These are phyloP conservation scores for Eudorina sp. DNA, from an alignment of 139 green algal genomes.

Conservation along the genomic window DNA sequence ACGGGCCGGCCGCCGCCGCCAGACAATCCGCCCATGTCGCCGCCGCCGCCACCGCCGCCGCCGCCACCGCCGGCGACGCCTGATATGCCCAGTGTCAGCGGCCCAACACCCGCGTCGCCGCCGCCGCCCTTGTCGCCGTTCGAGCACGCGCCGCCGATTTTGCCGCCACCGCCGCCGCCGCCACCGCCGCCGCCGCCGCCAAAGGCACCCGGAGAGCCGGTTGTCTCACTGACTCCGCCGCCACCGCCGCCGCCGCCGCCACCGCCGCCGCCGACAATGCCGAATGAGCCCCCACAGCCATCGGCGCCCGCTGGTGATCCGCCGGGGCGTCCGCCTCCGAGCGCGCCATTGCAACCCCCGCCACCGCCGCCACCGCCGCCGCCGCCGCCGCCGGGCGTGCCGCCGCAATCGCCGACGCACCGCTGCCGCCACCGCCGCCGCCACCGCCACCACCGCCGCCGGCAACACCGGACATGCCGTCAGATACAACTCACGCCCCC, in stretches of 20 bases:
- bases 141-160: not conserved
- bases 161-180: not conserved
- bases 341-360: not conserved
- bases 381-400: not conserved
- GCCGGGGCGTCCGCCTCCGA: not conserved
- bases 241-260: not conserved
- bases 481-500: not conserved
- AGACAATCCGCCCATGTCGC: not conserved
- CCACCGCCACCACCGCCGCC: slow-evolving; percentile 7
- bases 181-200: slow-evolving; percentile 5
- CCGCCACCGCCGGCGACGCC: not conserved
- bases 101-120: not conserved
- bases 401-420: not conserved
- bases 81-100: not conserved
- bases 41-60: slow-evolving; percentile 7
- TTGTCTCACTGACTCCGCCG: not conserved
- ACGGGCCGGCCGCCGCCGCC: not conserved
- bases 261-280: not conserved
- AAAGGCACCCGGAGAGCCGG: not conserved
- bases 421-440: not conserved
- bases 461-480: not conserved
- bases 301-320: not conserved
- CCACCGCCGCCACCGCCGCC: slow-evolving; percentile 15
- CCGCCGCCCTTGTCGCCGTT: slow-evolving; percentile 3
- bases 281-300: not conserved